Percentiles rank a stretch among this genome's conserved stretches.
Evolutionary conservation across 495 filamentous ascomycete species (phyloP).

Genomic region (Penicillium antarcticum): DNA sequence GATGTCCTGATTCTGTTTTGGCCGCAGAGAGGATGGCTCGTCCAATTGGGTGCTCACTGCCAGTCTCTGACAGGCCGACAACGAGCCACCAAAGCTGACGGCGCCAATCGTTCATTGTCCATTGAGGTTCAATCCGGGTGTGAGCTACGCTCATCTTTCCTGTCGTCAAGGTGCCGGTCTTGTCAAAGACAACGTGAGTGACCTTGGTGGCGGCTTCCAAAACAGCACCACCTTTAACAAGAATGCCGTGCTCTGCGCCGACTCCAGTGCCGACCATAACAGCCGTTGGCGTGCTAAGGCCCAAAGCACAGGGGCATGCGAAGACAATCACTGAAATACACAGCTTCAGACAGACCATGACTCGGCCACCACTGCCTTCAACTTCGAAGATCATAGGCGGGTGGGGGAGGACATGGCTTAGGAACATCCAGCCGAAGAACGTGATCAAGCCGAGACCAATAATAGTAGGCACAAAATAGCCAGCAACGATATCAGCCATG

Average conservation of each 20-base stretch:
- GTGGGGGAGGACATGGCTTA: conserved; percentile 78
- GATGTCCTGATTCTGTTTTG: conserved; percentile 68
- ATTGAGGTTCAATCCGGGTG: conserved; percentile 59
- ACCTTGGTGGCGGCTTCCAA: conserved; percentile 91
- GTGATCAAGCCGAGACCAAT: conserved; percentile 79
- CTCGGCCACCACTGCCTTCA: conserved; percentile 73
- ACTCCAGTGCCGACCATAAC: conserved; percentile 99
- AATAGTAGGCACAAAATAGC: conserved; percentile 91
- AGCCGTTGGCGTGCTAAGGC: conserved; percentile 90
- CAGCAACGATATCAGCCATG: conserved; percentile 86
- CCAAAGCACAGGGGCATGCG: conserved; percentile 93
- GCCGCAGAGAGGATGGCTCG: conserved; percentile 75
- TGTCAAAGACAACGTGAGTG: conserved; percentile 95
- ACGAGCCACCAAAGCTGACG: conserved; percentile 88
- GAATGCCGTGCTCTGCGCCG: conserved; percentile 93
- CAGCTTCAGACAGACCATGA: conserved; percentile 96
- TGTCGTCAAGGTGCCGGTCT: conserved; percentile 93
- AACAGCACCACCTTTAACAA: conserved; percentile 93
- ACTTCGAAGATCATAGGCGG: conserved; percentile 89
- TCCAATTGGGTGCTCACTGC: conserved; percentile 92
- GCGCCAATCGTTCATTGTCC: conserved; percentile 65
- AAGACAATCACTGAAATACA: conserved; percentile 99
- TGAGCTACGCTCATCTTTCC: conserved; percentile 91
- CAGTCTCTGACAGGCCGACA: conserved; percentile 88
- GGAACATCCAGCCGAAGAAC: conserved; percentile 90